Conservation (phyloP, 805 yeast genomes). For the Candida schatavii region DNA sequence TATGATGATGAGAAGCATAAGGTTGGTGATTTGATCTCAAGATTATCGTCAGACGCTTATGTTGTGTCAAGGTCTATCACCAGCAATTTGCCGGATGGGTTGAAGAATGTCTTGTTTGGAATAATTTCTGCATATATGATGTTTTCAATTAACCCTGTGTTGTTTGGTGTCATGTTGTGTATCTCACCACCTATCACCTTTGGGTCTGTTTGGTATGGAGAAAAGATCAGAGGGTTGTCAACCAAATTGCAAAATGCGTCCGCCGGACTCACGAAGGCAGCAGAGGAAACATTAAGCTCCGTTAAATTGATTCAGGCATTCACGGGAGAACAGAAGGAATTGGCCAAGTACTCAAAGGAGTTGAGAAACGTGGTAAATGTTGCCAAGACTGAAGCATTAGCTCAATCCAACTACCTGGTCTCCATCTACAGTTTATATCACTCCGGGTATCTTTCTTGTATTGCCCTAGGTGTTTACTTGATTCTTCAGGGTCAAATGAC, state of each 20-base stretch:
- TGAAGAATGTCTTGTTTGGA: conserved; percentile 42
- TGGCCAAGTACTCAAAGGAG: conserved; percentile 36
- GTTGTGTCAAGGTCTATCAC: conserved; percentile 45
- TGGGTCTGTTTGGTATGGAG: conserved; percentile 46
- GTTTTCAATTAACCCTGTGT: conserved; percentile 40
- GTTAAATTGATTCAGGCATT: conserved; percentile 43
- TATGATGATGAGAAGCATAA: conserved; percentile 43
- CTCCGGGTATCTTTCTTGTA: conserved; percentile 41
- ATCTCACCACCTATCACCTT: conserved; percentile 45
- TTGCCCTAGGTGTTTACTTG: conserved; percentile 41
- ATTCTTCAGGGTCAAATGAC: conserved; percentile 43
- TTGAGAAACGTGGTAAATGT: conserved; percentile 40
- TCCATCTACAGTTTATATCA: conserved; percentile 42
- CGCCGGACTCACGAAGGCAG: conserved; percentile 42
- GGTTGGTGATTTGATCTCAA: conserved; percentile 48
- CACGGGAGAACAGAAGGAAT: conserved; percentile 41
- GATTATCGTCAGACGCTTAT: conserved; percentile 45
- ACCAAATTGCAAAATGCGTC: conserved; percentile 43
- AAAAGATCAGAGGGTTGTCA: conserved; percentile 38
- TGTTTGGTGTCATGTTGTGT: conserved; percentile 42
- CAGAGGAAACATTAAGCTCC: conserved; percentile 43
- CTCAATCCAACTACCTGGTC: conserved; percentile 43
- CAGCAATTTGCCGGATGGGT: conserved; percentile 43
- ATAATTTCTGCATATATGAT: conserved; percentile 43
- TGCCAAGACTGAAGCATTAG: conserved; percentile 43